Base-by-base conservation (phyloP, 2,329 filamentous ascomycete species). In the Verticillium nonalfalfae region DNA sequence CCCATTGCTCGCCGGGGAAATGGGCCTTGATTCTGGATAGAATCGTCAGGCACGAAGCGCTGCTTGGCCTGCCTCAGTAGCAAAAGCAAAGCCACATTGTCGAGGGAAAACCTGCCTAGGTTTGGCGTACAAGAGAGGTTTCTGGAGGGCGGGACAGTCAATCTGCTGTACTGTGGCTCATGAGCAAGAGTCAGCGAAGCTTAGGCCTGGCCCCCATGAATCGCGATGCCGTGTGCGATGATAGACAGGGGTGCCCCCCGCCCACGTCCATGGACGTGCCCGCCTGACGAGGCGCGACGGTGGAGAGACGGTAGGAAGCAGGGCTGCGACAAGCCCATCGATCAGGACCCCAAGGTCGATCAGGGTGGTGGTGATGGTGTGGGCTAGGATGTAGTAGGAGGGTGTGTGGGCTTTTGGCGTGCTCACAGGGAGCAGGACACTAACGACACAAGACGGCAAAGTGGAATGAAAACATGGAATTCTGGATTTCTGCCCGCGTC, bases 401-500 rank as follows among this genome's bases (percentile, higher is more conserved):
- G 39, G 39, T 15, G 39, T 1, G 39, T 15, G 39, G 39, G n/a
- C 5, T n/a, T 35, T 26, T 26, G 35, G 56, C 36, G 56, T 34
- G 39, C 26, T 26, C 45, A 18, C 35, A 39, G 38, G 36, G 39
- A 7, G 15, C 45, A 50, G 45, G 9, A 11, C 45, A 18, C 45
- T 50, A 50, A 18, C 18, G 15, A 50, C 18, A 50, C 45, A 26
- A 50, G 45, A 50, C 45, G 57, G 57, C 38, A 58, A 58, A 58
- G 57, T 58, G 39, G 57, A 26, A 58, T 39, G 38, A 40, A 58
- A 58, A 58, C 57, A 58, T 58, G 57, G 57, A 58, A 58, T 58
- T 58, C 57, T 58, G 57, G 35, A 18, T 58, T 58, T 50, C 21
- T 50, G 21, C 21, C 54, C 15, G n/a, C 7, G 31, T 35, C 14